Base-by-base conservation (phyloP, 2,329 filamentous ascomycete species). In the Sporothrix pseudoabietina region DNA sequence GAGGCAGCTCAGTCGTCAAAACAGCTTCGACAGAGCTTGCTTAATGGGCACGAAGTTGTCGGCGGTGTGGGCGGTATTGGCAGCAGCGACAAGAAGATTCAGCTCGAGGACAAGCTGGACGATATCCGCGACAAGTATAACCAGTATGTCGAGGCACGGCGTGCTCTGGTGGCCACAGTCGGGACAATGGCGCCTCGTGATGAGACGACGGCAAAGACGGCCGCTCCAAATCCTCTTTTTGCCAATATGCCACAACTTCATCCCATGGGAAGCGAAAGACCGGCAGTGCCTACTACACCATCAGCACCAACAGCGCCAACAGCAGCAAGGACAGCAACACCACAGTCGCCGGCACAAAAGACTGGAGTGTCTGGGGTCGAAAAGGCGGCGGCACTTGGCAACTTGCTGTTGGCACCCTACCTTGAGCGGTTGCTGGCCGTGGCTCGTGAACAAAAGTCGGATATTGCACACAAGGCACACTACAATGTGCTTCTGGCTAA, bases 401-500 rank as follows among this genome's bases (percentile, higher is more conserved):
- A 74, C 52, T 81, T 88, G 76, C 82, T 90, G 10, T 80, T 89
- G 4, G 84, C 85, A 0, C 88, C 89, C 1, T 90, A 89, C 76
- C 81, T 91, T 16, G 83, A 87, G 74, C 81, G 82, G 12, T 80
- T 91, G 1, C 82, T 89, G 32, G 78, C 82, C 1, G 78, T 89
- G 4, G 85, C 88, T 5, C 86, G 82, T 61, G 85, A 85, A 70
- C 88, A 91, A 79, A 90, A 88, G 77, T 82, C 82, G 0, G 80
- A 86, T 35, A 87, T 90, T 61, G 80, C 86, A 44, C 87, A 90
- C 75, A 90, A 89, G 76, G 84, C 88, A 0, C 85, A 90, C 77
- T 80, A 89, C 66, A 87, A 84, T 73, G 78, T 82, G 19, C 79
- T 82, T 19, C 80, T 91, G 14, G 79, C 83, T 26, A 86, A 84